Base-by-base conservation (phyloP, 768 basidiomycete species). In the Pisolithus tinctorius region DNA sequence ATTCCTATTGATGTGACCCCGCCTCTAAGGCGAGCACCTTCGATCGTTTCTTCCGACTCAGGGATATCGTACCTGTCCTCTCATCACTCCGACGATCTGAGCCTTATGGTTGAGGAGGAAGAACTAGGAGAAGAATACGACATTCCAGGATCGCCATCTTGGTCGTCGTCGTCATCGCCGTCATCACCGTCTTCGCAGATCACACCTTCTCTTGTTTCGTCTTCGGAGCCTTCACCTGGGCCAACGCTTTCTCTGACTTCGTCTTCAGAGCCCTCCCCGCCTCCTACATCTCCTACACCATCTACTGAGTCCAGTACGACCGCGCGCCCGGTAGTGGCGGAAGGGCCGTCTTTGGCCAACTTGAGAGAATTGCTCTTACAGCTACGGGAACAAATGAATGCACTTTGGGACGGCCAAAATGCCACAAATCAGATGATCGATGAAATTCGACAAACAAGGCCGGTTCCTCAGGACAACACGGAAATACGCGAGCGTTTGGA, bases 1-100 rank as follows among this genome's bases (percentile, higher is more conserved):
- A 52, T 67, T 25, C 64, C 72, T 10, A 70, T 73, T 27, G 34
- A 67, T 4, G 52, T 79, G 39, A 63, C 78, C 2, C 77, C 79
- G 3, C 80, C 80, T 3, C 69, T 73, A 14, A 36, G 55, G 11
- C 65, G 72, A 14, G 64, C 73, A 11, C 64, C 70, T 4, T 75
- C 80, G 3, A 68, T 73, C 4, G 69, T 65, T 34, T 73, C 73
- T 5, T 45, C 64, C 39, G 61, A 53, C 14, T 71, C 70, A 10
- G 59, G 55, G 6, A 55, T 61, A 50, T 80, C 78, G 0, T 81
- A 74, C 60, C 56, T 81, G 45, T 78, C 77, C 4, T 80, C 78
- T 16, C 84, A 86, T 54, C 84, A 90, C 55, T 91, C 89, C 0
- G 88, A 92, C 50, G 88, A 88, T 56, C 34, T 34, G 11, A 68